Base-by-base conservation (phyloP, 2,329 filamentous ascomycete species). In the Scopulariopsis brevicaulis region DNA sequence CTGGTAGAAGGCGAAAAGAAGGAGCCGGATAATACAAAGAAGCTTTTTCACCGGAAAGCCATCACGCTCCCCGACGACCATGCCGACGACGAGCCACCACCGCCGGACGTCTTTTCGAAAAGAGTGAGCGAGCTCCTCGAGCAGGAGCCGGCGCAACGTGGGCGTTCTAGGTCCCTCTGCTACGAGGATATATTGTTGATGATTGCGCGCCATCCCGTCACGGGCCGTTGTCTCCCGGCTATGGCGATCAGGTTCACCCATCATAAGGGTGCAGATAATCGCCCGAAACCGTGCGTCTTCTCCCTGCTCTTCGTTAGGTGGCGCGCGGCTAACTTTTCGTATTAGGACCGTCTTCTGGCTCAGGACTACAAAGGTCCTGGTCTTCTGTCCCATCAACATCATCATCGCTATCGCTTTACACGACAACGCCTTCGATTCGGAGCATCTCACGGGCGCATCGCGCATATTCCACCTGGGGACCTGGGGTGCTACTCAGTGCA, bases 151-250 rank as follows among this genome's bases (percentile, higher is more conserved):
- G 53, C 50, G 6, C 43, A 60, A 48, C 60, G 63, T 20, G 60
- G 63, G 50, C 63, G 63, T 15, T 64, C 60, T 0, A 69, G 69
- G 58, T 63, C 64, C n/a, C 63, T 69, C 28, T 69, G 51, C 55
- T 70, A 69, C 52, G 56, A 69, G 60, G 66, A 70, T 24, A 67
- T 70, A 22, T 50, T 57, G 7, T 58, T 70, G n/a, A 68, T 68
- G 37, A 62, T 70, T 24, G 51, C 68, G 2, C 59, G 58, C n/a
- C 55, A 70, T 58, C 64, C 60, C 1, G 55, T 60, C 2, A 68
- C 63, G 46, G 59, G 62, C 48, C 22, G 52, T 32, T 61, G 55
- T 20, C 57, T 67, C 1, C 57, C 62, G 14, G 62, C 62, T 1
- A 70, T 70, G 54, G 62, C 65, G 4, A 61, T 70, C 18, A 69